Conservation (phyloP, 192 early-diverging fungal genomes). For the Backusella australiensis region DNA sequence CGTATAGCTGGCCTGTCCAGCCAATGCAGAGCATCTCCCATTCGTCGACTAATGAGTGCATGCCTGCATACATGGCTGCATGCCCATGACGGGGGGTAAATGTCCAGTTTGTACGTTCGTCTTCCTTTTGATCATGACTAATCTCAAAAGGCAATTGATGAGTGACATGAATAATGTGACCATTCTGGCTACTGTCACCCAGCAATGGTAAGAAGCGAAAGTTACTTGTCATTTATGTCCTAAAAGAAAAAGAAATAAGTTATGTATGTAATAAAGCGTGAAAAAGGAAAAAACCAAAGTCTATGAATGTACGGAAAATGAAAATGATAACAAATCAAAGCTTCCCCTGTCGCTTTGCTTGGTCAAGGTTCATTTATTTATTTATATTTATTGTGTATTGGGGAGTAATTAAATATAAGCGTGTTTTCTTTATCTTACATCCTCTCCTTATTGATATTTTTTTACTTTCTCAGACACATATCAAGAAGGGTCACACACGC, state of each 20-base stretch:
- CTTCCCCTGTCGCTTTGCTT: neutral
- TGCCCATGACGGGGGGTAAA: slow-evolving; percentile 66
- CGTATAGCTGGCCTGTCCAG: slow-evolving; percentile 66
- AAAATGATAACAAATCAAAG: neutral
- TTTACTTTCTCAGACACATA: neutral
- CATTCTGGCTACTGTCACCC: neutral
- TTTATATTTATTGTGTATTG: neutral
- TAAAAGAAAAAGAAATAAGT: neutral
- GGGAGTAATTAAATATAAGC: neutral
- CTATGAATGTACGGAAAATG: neutral
- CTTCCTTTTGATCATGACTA: slow-evolving; percentile 28
- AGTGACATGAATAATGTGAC: slow-evolving; percentile 52
- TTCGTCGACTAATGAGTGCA: slow-evolving; percentile 63
- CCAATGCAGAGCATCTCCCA: slow-evolving; percentile 71
- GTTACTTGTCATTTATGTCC: neutral
- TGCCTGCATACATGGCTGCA: slow-evolving; percentile 88
- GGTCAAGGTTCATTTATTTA: neutral
- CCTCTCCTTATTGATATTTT: neutral
- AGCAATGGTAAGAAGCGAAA: neutral
- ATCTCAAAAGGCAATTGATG: slow-evolving; percentile 52
- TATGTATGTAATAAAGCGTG: neutral
- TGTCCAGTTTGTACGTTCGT: slow-evolving; percentile 7
- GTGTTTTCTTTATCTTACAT: neutral
- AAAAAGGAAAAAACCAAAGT: neutral
- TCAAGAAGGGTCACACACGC: neutral